Conservation (phyloP, 345 rosid species). For the Arabis hirsuta region DNA sequence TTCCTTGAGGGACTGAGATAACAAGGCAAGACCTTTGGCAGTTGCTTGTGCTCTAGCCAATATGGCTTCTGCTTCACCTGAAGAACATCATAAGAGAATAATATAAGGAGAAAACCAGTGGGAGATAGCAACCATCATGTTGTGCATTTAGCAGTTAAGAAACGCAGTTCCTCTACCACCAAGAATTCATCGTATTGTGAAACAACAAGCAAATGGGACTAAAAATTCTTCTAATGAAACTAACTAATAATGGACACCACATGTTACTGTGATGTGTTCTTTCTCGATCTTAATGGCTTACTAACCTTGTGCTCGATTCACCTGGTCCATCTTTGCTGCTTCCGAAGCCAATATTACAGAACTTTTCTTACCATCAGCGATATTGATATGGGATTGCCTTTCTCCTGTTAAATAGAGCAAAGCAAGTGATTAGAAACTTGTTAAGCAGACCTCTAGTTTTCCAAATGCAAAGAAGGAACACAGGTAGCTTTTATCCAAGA, state of each 20-base stretch:
- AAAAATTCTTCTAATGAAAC: not conserved
- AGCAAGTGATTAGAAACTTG: not conserved
- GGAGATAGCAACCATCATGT: not conserved
- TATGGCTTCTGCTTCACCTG: slow-evolving; percentile 97
- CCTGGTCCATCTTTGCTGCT: slow-evolving; percentile 81
- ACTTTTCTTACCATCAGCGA: slow-evolving; percentile 87
- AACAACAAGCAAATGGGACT: not conserved
- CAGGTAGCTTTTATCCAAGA: slow-evolving; percentile 18
- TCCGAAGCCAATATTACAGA: slow-evolving; percentile 74
- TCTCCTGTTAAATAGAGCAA: slow-evolving; percentile 41
- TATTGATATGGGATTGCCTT: slow-evolving; percentile 61
- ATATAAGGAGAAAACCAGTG: not conserved
- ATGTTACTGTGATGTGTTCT: slow-evolving; percentile 15
- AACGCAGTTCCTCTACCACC: slow-evolving; percentile 18
- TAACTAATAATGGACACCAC: slow-evolving; percentile 15
- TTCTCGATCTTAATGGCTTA: slow-evolving; percentile 17
- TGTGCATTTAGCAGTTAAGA: not conserved
- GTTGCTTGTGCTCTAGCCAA: slow-evolving; percentile 89
- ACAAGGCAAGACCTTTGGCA: slow-evolving; percentile 69
- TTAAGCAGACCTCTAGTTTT: slow-evolving; percentile 6
- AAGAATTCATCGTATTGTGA: slow-evolving; percentile 1
- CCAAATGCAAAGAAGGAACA: slow-evolving; percentile 9
- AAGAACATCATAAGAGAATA: slow-evolving; percentile 22
- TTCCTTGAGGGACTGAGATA: slow-evolving; percentile 73
- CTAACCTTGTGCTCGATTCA: slow-evolving; percentile 74